These are phyloP conservation scores for Ceratobasidium sp. DNA, from an alignment of 1,284 basidiomycete species.

Conservation along the genomic window DNA sequence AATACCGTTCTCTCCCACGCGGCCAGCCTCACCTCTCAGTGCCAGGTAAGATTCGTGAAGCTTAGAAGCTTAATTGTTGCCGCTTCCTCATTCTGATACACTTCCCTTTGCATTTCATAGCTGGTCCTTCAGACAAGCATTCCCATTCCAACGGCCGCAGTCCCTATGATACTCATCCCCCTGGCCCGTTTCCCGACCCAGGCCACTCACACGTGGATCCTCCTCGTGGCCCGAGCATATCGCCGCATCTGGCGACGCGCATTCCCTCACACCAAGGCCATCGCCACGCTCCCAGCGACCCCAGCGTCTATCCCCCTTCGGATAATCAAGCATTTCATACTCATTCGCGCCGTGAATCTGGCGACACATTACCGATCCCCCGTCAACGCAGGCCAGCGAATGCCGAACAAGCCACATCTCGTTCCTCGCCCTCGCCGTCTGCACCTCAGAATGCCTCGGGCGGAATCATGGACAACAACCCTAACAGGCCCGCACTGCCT, in stretches of 20 bases:
- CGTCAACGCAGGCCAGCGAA: conserved; percentile 38
- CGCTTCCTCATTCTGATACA: background rate
- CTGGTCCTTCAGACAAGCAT: conserved; percentile 33
- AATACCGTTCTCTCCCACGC: conserved; percentile 40
- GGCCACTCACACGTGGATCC: conserved; percentile 38
- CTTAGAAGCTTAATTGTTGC: background rate
- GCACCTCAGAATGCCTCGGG: conserved; percentile 25
- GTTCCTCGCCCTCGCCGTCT: conserved; percentile 36
- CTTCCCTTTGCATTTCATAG: conserved; percentile 1
- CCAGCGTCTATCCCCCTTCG: conserved; percentile 11
- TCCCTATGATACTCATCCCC: conserved; percentile 41
- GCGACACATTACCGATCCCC: conserved; percentile 31
- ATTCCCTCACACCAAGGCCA: conserved; percentile 41
- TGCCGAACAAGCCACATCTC: conserved; percentile 31
- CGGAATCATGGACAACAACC: conserved; percentile 5
- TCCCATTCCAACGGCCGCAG: conserved; percentile 33
- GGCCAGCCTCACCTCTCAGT: conserved; percentile 43
- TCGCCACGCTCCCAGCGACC: conserved; percentile 37
- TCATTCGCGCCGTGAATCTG: conserved; percentile 35
- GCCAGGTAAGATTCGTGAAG: conserved; percentile 24
- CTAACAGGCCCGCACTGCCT: conserved; percentile 36
- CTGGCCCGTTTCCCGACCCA: conserved; percentile 36
- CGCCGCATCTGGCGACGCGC: conserved; percentile 36
- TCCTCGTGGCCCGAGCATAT: conserved; percentile 35
- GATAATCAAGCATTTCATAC: background rate